These are phyloP conservation scores for Dittrichia graveolens DNA, from an alignment of 129 eudicot species.

Conservation along the genomic window DNA sequence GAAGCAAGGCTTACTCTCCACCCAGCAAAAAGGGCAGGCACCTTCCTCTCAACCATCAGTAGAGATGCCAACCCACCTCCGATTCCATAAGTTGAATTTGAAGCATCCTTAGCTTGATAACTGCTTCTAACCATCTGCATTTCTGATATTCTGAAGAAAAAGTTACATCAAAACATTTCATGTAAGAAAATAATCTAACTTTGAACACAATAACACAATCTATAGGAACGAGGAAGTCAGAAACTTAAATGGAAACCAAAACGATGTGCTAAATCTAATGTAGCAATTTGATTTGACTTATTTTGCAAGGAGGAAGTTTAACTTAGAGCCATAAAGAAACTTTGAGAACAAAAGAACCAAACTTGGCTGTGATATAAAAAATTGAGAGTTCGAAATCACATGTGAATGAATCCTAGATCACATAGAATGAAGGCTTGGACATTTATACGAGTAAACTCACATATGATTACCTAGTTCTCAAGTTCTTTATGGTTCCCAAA, in stretches of 20 bases:
- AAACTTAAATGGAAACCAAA: too few species aligned
- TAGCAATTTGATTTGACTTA: neutral
- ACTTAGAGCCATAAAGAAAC: too few species aligned
- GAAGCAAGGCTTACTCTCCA: conserved; percentile 47
- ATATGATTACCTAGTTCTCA: too few species aligned
- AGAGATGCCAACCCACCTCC: conserved; percentile 46
- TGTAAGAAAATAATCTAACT: neutral
- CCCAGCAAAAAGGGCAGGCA: conserved; percentile 41
- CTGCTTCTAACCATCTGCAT: conserved; percentile 39
- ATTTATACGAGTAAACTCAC: too few species aligned
- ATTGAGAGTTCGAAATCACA: too few species aligned
- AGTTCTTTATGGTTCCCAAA: too few species aligned
- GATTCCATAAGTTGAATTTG: conserved; percentile 29
- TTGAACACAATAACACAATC: too few species aligned
- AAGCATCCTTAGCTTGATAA: conserved; percentile 36
- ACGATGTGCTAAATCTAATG: neutral
- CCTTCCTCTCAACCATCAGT: conserved; percentile 38
- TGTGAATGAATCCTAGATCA: too few species aligned
- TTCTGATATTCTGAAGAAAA: conserved; percentile 38
- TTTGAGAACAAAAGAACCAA: too few species aligned
- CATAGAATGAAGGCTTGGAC: too few species aligned
- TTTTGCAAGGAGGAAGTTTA: neutral
- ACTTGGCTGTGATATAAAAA: too few species aligned
- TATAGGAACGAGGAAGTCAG: too few species aligned
- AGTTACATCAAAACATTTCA: neutral